Evolutionary conservation across 139 green algal genomes (phyloP).

Genomic region (Chlorella vulgaris): DNA sequence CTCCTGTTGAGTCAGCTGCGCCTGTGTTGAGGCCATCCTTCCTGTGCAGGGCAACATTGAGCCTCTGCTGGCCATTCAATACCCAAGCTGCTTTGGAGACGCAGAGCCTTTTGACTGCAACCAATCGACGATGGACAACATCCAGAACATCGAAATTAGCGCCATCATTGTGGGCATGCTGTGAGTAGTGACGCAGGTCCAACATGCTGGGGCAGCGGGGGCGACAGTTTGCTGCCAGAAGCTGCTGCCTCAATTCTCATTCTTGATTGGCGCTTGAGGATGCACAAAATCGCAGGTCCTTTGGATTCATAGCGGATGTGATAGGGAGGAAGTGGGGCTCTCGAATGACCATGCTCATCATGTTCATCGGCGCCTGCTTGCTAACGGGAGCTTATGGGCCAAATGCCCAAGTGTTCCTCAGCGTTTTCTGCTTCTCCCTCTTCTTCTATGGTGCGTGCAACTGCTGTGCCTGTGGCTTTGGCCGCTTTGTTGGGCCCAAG

Average conservation of each 20-base stretch:
- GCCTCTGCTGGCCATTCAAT: constrained; percentile 24
- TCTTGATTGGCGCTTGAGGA: not conserved
- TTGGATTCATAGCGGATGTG: constrained; percentile 61
- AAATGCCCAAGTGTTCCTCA: constrained; percentile 50
- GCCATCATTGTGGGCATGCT: constrained; percentile 64
- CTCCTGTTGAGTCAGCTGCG: too few species aligned
- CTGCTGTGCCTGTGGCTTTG: not conserved
- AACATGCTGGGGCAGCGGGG: too few species aligned
- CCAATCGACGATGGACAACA: not conserved
- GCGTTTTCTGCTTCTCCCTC: constrained; percentile 56
- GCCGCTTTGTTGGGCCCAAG: not conserved
- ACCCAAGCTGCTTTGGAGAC: constrained; percentile 17
- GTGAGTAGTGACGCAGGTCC: not conserved
- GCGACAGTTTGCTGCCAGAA: too few species aligned
- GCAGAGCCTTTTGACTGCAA: not conserved
- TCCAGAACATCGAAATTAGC: constrained; percentile 28
- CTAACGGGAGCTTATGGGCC: constrained; percentile 50
- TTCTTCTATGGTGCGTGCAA: constrained; percentile 47
- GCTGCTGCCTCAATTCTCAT: not conserved
- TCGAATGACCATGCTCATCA: constrained; percentile 57
- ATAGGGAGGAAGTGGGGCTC: constrained; percentile 68
- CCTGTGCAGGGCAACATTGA: constrained; percentile 26
- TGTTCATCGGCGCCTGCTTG: constrained; percentile 68
- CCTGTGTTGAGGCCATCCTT: not conserved
- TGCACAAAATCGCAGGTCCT: not conserved